Evolutionary conservation across 2,329 filamentous ascomycete species (phyloP).

Genomic region (Pestalotiopsis sp.): DNA sequence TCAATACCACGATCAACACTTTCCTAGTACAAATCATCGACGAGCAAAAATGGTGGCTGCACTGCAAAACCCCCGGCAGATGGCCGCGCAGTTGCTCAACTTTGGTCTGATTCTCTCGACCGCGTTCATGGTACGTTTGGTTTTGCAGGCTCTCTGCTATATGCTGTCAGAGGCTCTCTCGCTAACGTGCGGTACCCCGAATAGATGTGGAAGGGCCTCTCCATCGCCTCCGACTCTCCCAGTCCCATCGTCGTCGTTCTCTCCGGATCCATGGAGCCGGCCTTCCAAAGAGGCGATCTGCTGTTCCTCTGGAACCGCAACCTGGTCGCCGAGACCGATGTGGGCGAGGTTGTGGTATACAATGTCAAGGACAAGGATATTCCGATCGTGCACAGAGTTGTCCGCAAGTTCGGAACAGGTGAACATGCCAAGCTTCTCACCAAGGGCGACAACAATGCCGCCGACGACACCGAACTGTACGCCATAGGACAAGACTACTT

Average conservation of each 20-base stretch:
- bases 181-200: slow-evolving; percentile 19
- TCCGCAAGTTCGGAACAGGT: slow-evolving; percentile 71
- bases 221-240: slow-evolving; percentile 73
- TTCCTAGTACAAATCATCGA: not conserved
- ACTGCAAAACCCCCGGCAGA: slow-evolving; percentile 77
- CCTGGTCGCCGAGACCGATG: slow-evolving; percentile 54
- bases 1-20: not conserved
- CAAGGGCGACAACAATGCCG: slow-evolving; percentile 95
- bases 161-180: not conserved
- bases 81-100: slow-evolving; percentile 81
- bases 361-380: slow-evolving; percentile 94
- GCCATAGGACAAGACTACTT: slow-evolving; percentile 86
- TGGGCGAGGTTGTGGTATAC: slow-evolving; percentile 64
- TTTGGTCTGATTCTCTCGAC: slow-evolving; percentile 89
- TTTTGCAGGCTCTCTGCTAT: not conserved
- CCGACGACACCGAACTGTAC: slow-evolving; percentile 90
- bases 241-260: slow-evolving; percentile 84
- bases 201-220: slow-evolving; percentile 86
- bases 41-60: slow-evolving; percentile 63
- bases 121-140: slow-evolving; percentile 77
- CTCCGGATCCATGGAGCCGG: slow-evolving; percentile 82
- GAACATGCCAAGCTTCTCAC: slow-evolving; percentile 77
- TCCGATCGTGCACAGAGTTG: slow-evolving; percentile 92
- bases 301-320: slow-evolving; percentile 79
- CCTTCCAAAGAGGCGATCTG: slow-evolving; percentile 78